Conservation (phyloP, 768 basidiomycete genomes). For the Imleria badia region DNA sequence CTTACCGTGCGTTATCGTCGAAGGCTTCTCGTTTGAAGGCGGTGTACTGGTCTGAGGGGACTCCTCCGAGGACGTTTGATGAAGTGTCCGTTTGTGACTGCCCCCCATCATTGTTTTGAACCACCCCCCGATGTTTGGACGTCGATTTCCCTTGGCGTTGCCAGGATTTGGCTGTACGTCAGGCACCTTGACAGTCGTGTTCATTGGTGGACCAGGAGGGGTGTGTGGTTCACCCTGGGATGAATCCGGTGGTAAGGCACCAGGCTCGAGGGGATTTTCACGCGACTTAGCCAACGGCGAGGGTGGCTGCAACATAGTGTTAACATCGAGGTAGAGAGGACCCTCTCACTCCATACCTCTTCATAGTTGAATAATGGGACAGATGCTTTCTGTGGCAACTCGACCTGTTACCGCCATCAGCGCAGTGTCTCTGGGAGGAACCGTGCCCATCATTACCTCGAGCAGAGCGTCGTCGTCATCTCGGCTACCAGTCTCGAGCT, state of each 20-base stretch:
- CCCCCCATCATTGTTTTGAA: neutral
- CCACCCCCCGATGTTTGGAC: neutral
- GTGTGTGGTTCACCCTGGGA: neutral
- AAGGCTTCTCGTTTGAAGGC: neutral
- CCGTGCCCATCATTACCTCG: neutral
- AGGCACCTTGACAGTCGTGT: neutral
- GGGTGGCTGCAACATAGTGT: neutral
- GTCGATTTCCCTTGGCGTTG: neutral
- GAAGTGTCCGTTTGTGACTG: neutral
- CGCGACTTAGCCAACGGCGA: neutral
- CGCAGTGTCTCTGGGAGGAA: neutral
- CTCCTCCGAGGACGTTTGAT: no score
- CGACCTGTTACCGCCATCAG: neutral
- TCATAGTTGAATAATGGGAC: neutral
- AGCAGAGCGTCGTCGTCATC: neutral
- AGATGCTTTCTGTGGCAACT: neutral
- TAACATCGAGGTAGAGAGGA: neutral
- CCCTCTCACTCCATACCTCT: neutral
- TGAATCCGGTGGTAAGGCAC: neutral
- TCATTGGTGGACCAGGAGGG: neutral
- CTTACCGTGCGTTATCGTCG: neutral
- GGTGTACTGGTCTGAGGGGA: neutral
- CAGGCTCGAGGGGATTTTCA: neutral
- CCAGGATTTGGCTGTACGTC: neutral
- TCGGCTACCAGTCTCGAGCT: neutral